Percentiles rank a stretch among this genome's conserved stretches.
phyloP scores from a whole-genome alignment of 1,139 yeast genomes.

The Kodamaea fungicola region DNA sequence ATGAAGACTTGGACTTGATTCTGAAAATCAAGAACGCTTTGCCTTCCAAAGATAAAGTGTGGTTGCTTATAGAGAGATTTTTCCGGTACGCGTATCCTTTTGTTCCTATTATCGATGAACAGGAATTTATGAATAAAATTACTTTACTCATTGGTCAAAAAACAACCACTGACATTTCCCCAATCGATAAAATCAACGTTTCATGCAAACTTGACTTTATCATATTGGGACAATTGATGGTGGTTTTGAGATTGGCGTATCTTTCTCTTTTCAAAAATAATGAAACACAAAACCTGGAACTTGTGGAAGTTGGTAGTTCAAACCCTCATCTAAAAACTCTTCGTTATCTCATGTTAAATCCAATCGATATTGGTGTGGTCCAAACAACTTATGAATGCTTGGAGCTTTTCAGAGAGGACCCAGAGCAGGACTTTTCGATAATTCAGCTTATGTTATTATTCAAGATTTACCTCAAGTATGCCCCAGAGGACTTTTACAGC shows the following conservation, averaged over 20 bases:
- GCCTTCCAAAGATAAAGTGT: slow-evolving; percentile 14
- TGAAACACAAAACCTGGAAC: slow-evolving; percentile 11
- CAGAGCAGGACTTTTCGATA: slow-evolving; percentile 6
- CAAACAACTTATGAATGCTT: slow-evolving; percentile 27
- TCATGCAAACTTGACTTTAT: slow-evolving; percentile 11
- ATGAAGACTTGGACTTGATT: slow-evolving; percentile 1
- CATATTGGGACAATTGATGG: slow-evolving; percentile 13
- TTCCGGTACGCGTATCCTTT: slow-evolving; percentile 15
- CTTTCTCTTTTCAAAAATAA: slow-evolving; percentile 16
- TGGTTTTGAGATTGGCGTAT: slow-evolving; percentile 16
- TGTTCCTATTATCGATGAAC: slow-evolving; percentile 17
- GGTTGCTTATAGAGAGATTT: slow-evolving; percentile 17
- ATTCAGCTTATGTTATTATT: slow-evolving; percentile 15
- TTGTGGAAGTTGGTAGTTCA: slow-evolving; percentile 4
- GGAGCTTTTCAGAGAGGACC: slow-evolving; percentile 6
- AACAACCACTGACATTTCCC: slow-evolving; percentile 6
- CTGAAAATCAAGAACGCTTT: slow-evolving; percentile 8
- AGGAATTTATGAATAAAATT: slow-evolving; percentile 13
- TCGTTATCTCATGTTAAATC: slow-evolving; percentile 20
- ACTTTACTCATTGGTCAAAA: slow-evolving; percentile 12
- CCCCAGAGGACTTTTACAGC: slow-evolving; percentile 17
- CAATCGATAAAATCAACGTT: slow-evolving; percentile 10
- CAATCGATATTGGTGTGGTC: slow-evolving; percentile 30
- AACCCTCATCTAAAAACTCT: slow-evolving; percentile 15
- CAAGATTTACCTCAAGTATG: slow-evolving; percentile 12